Evolutionary conservation across 2,329 filamentous ascomycete species (phyloP).

Genomic region (Colletotrichum destructivum): DNA sequence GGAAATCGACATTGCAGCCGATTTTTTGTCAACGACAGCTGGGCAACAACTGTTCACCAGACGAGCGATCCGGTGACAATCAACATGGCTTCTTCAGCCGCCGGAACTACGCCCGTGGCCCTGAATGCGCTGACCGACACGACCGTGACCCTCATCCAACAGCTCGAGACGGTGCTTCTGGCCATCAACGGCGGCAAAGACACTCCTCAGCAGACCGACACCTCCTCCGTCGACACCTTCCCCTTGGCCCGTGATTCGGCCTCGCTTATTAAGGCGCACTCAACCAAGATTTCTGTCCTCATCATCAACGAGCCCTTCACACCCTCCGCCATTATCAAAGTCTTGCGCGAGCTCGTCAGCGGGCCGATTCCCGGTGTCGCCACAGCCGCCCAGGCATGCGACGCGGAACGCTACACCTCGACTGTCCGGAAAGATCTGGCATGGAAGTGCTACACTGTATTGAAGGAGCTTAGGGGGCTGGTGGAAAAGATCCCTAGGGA

Average conservation of each 20-base stretch:
- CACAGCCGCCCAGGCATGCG: constrained; percentile 77
- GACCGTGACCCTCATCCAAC: constrained; percentile 56
- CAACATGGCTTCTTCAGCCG: constrained; percentile 26
- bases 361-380: constrained; percentile 83
- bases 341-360: constrained; percentile 80
- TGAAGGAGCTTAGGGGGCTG: constrained; percentile 75
- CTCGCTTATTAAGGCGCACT: constrained; percentile 82
- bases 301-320: constrained; percentile 91
- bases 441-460: constrained; percentile 69
- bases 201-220: constrained; percentile 30
- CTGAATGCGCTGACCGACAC: constrained; percentile 58
- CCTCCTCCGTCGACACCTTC: constrained; percentile 69
- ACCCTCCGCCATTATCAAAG: constrained; percentile 78
- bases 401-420: constrained; percentile 72
- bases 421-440: constrained; percentile 76
- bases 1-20: neutral
- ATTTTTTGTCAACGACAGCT: neutral
- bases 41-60: neutral
- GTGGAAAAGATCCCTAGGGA: constrained; percentile 72
- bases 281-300: constrained; percentile 89
- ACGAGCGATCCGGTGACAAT: neutral
- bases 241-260: constrained; percentile 80
- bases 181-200: constrained; percentile 54
- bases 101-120: constrained; percentile 51
- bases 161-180: constrained; percentile 60